Evolutionary conservation across 768 basidiomycete genomes (phyloP), one percentile per base, ranked within the genome.

Genomic region (Podaxis rugospora): DNA sequence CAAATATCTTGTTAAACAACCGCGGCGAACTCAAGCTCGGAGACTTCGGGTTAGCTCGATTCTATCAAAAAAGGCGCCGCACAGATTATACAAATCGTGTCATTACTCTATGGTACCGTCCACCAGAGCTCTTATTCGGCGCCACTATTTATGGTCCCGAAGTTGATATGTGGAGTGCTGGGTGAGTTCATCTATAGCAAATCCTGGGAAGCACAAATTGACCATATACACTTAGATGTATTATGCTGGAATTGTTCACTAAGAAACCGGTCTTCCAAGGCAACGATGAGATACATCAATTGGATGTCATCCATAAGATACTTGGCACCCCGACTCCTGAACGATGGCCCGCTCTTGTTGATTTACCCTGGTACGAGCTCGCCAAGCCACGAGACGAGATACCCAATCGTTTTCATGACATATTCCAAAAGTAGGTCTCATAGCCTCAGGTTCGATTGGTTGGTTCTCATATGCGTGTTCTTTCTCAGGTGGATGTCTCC

Each of bases 121-220:
- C 95, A 4, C 97, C 96, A 9, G 97, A 99, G 69, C 79, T 99
- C 21, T 75, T 99, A 42, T 88, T 98, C 67, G 97, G 97, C 28
- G 92, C 95, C 32, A 99, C 97, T 0, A 85, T 94, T 11, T 99
- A 99, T 75, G 95, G 94, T 2, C 89, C 95, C 4, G 95, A 96
- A 69, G 96, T 99, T 23, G 97, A 99, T 69, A 97, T 98, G 89
- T 99, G 97, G 97, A 96, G 94, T 72, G 97, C 97, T 44, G 97
- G 97, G 94, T 96, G 75, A 66, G 82, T 75, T 35, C 42, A 11
- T 37, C 39, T 36, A 11, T 56, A 27, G 39, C 9, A 9, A 21
- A 7, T n/a, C 51, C 5, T 54, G 16, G 5, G 11, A 23, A 27
- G 5, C 47, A 21, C 10, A 37, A 56, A 50, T 32, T 27, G 11